These are phyloP conservation scores for Solidago caesia DNA, from an alignment of 129 eudicot genomes.

Conservation along the genomic window DNA sequence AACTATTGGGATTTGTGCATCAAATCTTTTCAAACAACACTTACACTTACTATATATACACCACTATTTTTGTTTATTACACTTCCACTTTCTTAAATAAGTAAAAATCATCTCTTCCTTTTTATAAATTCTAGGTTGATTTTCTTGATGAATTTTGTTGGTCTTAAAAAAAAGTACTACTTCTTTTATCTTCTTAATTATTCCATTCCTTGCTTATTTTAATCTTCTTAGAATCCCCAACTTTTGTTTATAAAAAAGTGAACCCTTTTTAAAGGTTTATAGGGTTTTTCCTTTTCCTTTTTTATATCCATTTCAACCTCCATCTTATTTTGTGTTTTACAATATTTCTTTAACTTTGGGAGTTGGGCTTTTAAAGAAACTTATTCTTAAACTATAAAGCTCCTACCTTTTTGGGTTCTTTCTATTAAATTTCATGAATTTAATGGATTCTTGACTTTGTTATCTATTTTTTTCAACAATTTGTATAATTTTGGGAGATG, in stretches of 20 bases:
- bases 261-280: slow-evolving; percentile 32
- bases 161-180: slow-evolving; percentile 5
- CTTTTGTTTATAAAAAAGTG: slow-evolving; percentile 29
- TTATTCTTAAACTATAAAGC: slow-evolving; percentile 20
- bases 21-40: slow-evolving; percentile 22
- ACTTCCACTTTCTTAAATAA: slow-evolving; percentile 31
- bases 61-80: slow-evolving; percentile 19
- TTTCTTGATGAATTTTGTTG: slow-evolving; percentile 20
- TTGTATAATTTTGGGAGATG: slow-evolving; percentile 6
- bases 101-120: slow-evolving; percentile 19
- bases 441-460: neutral
- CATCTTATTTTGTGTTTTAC: neutral
- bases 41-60: slow-evolving; percentile 18
- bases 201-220: slow-evolving; percentile 21
- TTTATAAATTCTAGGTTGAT: slow-evolving; percentile 33
- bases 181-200: slow-evolving; percentile 31
- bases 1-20: slow-evolving; percentile 50
- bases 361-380: slow-evolving; percentile 16
- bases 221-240: slow-evolving; percentile 23
- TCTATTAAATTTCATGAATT: neutral
- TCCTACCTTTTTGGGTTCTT: slow-evolving; percentile 5
- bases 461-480: neutral
- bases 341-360: neutral
- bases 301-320: slow-evolving; percentile 25
- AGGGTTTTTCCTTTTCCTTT: slow-evolving; percentile 32